Percentiles rank a stretch among this genome's conserved stretches.
phyloP scores from a whole-genome alignment of 2,329 filamentous ascomycete species.

The Trichoderma semiorbis region DNA sequence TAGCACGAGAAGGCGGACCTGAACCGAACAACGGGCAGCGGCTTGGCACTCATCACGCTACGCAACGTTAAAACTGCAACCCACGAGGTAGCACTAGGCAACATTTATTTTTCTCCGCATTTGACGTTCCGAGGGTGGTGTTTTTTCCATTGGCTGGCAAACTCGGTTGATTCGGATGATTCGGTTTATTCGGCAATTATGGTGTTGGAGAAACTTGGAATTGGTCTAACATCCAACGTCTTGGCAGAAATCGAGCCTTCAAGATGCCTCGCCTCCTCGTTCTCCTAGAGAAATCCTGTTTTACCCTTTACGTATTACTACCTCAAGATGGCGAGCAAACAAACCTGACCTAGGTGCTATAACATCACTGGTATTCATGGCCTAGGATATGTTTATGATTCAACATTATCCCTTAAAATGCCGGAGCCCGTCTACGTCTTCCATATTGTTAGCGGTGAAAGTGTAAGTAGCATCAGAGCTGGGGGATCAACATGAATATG shows the following conservation, averaged over 20 bases:
- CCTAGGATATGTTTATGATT: neutral
- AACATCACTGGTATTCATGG: neutral
- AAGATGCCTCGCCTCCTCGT: neutral
- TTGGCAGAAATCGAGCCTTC: neutral
- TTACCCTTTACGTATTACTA: neutral
- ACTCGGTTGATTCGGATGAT: neutral
- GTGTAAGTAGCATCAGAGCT: neutral
- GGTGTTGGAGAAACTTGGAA: neutral
- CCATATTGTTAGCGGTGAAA: neutral
- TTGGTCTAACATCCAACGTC: neutral
- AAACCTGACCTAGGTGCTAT: neutral
- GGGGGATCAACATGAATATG: neutral
- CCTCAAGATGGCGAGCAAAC: neutral
- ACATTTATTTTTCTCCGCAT: neutral
- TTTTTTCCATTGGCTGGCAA: neutral
- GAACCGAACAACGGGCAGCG: neutral
- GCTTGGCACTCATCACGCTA: neutral
- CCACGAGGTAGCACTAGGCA: neutral
- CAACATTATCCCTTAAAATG: neutral
- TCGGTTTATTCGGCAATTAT: neutral
- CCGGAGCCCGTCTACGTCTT: neutral
- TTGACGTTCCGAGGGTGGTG: neutral
- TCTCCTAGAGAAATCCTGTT: neutral
- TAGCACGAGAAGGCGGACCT: neutral
- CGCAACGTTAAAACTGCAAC: constrained; percentile 30